A percentile compares a stretch with the other conserved stretches of the same genome.
phyloP scores from a whole-genome alignment of 2,329 filamentous ascomycete genomes.

The Cercospora canescens region DNA sequence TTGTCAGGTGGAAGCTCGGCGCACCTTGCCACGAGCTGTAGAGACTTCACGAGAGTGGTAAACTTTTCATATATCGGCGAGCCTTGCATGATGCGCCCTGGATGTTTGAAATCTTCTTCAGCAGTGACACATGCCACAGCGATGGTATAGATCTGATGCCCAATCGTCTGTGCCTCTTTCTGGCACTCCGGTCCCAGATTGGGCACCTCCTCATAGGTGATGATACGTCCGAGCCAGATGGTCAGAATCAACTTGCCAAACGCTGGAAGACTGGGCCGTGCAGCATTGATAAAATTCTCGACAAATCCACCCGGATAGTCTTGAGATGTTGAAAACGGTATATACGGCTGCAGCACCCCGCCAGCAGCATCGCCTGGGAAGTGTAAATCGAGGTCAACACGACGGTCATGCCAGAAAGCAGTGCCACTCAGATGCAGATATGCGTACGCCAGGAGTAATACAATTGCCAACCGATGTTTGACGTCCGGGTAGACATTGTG shows the following conservation, averaged over 20 bases:
- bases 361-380: not conserved
- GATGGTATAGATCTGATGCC: not conserved
- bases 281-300: not conserved
- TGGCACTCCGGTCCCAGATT: not conserved
- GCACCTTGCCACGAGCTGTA: not conserved
- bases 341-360: not conserved
- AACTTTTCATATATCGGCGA: not conserved
- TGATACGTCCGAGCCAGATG: not conserved
- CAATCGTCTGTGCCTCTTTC: not conserved
- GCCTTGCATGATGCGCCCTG: not conserved
- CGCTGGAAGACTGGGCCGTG: not conserved
- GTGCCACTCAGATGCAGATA: not conserved
- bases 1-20: not conserved
- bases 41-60: not conserved
- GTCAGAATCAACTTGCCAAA: not conserved
- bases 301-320: not conserved
- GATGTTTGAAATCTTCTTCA: not conserved
- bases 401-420: not conserved
- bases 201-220: not conserved
- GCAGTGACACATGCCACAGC: not conserved
- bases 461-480: not conserved
- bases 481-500: not conserved
- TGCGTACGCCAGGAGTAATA: not conserved
- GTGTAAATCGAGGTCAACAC: not conserved
- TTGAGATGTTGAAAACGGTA: not conserved